Evolutionary conservation across 1,284 basidiomycete species (phyloP), one percentile per base, ranked within the genome.

Genomic region (Ceratobasidium sp.): DNA sequence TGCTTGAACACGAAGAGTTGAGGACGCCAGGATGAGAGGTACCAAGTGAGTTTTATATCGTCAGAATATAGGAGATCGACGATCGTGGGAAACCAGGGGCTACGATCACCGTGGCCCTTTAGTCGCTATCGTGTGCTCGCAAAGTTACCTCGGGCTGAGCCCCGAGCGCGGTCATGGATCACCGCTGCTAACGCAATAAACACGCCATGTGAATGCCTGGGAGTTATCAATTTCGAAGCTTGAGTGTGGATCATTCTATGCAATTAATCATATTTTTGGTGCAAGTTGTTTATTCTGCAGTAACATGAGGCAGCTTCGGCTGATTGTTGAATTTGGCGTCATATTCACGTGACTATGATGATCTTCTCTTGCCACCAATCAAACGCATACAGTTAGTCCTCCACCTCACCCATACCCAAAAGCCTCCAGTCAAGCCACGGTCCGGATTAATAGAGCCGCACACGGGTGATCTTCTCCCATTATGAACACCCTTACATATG

Each of bases 401-500:
- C 17, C 50, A 52, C 48, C 12, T 50, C 13, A 50, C 48, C 48
- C 48, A 12, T n/a, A 50, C 28, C 42, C n/a, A 67, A 23, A 46
- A 28, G n/a, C 0, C 73, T 38, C 23, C 48, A n/a, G n/a, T n/a
- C n/a, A n/a, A n/a, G 33, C 61, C 38, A 10, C 28, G 33, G n/a
- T 23, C 40, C n/a, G n/a, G n/a, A n/a, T n/a, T n/a, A n/a, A n/a
- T n/a, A n/a, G n/a, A n/a, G n/a, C n/a, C n/a, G n/a, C n/a, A n/a
- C n/a, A n/a, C n/a, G n/a, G n/a, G n/a, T n/a, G n/a, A 33, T 65
- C 2, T 26, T 7, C 40, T 20, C 57, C 62, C 1, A 26, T 57
- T 2, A 67, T 78, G 23, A 54, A n/a, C 42, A 56, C 56, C 38
- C 80, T 92, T 65, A 89, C 87, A 15, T 88, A 82, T 42, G 80